Base-by-base conservation (phyloP, 495 filamentous ascomycete genomes). In the Aspergillus haitiensis region DNA sequence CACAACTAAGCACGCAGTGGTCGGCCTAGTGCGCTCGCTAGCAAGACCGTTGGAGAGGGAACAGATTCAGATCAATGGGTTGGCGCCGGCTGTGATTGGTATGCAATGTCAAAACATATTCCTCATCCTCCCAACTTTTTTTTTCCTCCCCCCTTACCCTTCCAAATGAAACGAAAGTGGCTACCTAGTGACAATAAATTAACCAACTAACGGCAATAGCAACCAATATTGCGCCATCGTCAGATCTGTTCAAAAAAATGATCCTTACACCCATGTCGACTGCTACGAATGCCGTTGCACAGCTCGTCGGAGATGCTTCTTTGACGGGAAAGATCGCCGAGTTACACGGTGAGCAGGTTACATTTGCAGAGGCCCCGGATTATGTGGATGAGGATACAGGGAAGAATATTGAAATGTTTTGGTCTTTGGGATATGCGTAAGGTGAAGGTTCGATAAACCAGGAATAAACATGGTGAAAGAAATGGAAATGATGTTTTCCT, bases 1-100 rank as follows among this genome's bases (percentile, higher is more conserved):
- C 1, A 71, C 75, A 11, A 74, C 78, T 18, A 86, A 86, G 60
- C 68, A 74, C 36, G 83, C 72, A 13, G 69, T 86, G 2, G 66
- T 84, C 15, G 77, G 77, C 3, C 70, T 84, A 1, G 82, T 84
- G 5, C 71, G 82, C 16, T 82, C 81, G 0, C 67, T 79, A 3
- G 77, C 72, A 6, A 55, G 58, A 32, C 48, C 70, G 0, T 65
- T 84, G 7, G 72, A 72, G 34, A 59, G 56, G 8, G 66, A 76
- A 6, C 66, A 73, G 15, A 82, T 86, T 35, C 73, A 72, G 52
- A 82, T 84, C 53, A 84, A 84, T 62, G 82, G 72, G 7, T 60
- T 85, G 15, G 79, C 80, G 18, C 82, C 82, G 6, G 79, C 78
- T 34, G 74, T 80, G 39, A 72, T 84, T 11, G 72, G 78, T 82